A percentile compares a stretch with the other conserved stretches of the same genome.
Conservation (phyloP, 2,329 filamentous ascomycete species). For the Teratosphaeria epicoccoides region DNA sequence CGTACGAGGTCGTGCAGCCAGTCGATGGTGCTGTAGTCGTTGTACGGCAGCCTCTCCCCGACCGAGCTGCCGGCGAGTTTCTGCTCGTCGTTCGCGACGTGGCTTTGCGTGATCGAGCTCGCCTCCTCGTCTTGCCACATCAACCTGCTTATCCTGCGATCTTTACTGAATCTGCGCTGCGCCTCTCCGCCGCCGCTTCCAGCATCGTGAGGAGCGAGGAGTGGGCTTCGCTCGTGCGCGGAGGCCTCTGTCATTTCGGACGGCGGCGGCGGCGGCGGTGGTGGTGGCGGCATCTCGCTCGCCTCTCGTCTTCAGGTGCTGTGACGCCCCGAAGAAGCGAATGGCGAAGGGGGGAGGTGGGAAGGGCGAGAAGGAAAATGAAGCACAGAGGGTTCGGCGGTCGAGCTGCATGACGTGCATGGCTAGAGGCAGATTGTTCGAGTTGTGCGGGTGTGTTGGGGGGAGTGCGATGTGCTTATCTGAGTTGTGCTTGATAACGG, state of each 20-base stretch:
- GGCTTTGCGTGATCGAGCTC: conserved; percentile 32
- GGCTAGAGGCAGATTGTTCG: neutral
- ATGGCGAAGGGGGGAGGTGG: neutral
- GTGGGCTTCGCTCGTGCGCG: conserved; percentile 1
- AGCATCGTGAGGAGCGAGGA: neutral
- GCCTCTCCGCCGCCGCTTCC: neutral
- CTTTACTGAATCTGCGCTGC: neutral
- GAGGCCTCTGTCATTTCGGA: neutral
- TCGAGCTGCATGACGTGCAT: neutral
- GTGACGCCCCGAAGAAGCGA: neutral
- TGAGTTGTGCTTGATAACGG: neutral
- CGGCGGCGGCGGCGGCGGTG: too few relatives aligned
- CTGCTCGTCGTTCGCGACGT: conserved; percentile 40
- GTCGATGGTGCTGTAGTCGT: conserved; percentile 52
- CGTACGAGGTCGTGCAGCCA: conserved; percentile 49
- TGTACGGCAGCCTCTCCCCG: conserved; percentile 48
- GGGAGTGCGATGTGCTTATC: neutral
- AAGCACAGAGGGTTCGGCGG: too few relatives aligned
- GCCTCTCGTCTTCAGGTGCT: conserved; percentile 2
- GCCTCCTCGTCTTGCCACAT: conserved; percentile 31
- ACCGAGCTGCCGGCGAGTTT: conserved; percentile 36
- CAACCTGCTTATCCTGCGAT: conserved; percentile 25
- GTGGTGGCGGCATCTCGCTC: neutral
- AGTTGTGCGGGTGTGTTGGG: neutral
- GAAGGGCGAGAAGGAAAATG: too few relatives aligned